phyloP scores from a whole-genome alignment of 208 protist genomes.

The Trypanosoma lewisi region DNA sequence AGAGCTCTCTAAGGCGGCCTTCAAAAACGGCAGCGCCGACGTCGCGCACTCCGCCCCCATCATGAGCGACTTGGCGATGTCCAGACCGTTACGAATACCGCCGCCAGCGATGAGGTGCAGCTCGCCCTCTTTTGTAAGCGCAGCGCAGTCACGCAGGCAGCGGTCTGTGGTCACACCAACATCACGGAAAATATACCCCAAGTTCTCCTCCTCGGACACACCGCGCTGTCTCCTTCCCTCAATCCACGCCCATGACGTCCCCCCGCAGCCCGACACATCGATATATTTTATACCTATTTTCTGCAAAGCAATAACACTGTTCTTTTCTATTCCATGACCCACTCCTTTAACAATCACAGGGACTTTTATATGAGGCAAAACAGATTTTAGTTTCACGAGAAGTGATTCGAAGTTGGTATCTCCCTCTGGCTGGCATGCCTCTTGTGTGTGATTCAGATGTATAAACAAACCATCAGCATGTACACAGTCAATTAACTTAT shows the following conservation, averaged over 20 bases:
- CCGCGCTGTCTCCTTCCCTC: constrained; percentile 77
- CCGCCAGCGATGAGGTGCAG: constrained; percentile 86
- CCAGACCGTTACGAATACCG: constrained; percentile 84
- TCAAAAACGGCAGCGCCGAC: constrained; percentile 88
- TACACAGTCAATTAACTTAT: constrained; percentile 76
- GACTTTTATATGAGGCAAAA: constrained; percentile 82
- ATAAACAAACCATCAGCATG: constrained; percentile 89
- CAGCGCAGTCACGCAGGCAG: constrained; percentile 62
- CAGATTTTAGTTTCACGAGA: constrained; percentile 58
- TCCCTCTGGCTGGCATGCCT: constrained; percentile 89
- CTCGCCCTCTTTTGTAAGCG: constrained; percentile 39
- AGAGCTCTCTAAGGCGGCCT: constrained; percentile 68
- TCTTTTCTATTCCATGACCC: constrained; percentile 86
- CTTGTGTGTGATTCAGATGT: constrained; percentile 90
- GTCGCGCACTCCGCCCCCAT: constrained; percentile 82
- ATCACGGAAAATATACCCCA: constrained; percentile 87
- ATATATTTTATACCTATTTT: constrained; percentile 81
- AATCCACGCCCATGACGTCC: constrained; percentile 93
- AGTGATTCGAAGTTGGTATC: constrained; percentile 89
- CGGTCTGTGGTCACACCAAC: constrained; percentile 86
- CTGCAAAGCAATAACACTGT: constrained; percentile 62
- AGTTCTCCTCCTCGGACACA: constrained; percentile 57
- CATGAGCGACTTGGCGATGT: constrained; percentile 85
- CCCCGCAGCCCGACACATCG: constrained; percentile 87
- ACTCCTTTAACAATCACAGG: constrained; percentile 90